Conservation (phyloP, 2,329 filamentous ascomycete genomes). For the Myotisia sp. region DNA sequence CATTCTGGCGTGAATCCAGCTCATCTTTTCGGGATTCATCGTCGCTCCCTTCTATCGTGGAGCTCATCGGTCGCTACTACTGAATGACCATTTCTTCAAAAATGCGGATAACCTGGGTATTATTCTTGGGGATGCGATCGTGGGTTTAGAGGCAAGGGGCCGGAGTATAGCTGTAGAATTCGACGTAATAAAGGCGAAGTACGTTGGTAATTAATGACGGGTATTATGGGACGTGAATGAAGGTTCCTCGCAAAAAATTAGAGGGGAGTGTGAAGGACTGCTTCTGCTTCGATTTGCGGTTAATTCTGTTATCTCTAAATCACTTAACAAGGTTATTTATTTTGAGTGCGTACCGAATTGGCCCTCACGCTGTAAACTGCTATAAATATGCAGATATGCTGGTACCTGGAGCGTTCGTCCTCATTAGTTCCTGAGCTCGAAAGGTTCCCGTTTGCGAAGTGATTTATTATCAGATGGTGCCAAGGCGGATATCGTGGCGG, state of each 20-base stretch:
- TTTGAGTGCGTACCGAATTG: no score
- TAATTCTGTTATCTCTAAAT: no score
- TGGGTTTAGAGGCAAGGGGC: not conserved
- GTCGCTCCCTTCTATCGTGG: constrained; percentile 48
- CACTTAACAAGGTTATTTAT: no score
- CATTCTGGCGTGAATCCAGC: constrained; percentile 27
- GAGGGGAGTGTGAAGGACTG: no score
- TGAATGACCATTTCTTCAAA: constrained; percentile 40
- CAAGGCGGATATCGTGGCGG: not conserved
- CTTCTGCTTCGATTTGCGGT: no score
- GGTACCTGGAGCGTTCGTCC: no score
- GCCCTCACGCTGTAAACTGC: no score
- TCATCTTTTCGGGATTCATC: constrained; percentile 45
- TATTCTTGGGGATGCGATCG: not conserved
- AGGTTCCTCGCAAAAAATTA: no score
- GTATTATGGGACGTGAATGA: no score
- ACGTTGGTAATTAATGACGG: not conserved
- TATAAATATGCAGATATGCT: no score
- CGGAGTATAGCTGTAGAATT: not conserved
- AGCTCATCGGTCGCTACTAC: constrained; percentile 50
- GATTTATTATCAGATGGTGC: not conserved
- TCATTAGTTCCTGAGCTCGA: no score
- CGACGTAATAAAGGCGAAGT: not conserved
- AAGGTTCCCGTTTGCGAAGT: no score
- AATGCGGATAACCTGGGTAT: not conserved